phyloP scores from a whole-genome alignment of 1,284 basidiomycete genomes.

The Ceratobasidium theobromae region DNA sequence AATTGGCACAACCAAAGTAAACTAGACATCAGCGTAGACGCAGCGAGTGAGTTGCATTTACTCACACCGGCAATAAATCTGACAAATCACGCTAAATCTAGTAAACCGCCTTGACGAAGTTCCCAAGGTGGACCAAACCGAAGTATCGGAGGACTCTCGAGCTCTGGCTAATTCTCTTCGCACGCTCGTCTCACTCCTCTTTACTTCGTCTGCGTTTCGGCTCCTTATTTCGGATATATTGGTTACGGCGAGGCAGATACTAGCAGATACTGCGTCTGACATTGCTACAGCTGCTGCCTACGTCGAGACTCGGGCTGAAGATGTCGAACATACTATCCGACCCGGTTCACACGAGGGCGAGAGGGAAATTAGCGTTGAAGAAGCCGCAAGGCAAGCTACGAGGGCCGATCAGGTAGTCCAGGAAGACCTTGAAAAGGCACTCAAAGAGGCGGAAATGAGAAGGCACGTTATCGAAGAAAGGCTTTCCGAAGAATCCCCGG shows the following conservation, averaged over 20 bases:
- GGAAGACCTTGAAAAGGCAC: constrained; percentile 22
- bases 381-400: constrained; percentile 18
- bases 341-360: constrained; percentile 32
- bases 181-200: constrained; percentile 43
- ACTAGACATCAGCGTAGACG: constrained; percentile 38
- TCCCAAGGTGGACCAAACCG: constrained; percentile 39
- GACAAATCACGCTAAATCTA: background rate
- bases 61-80: background rate
- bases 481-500: constrained; percentile 39
- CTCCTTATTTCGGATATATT: constrained; percentile 48
- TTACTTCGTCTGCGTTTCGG: constrained; percentile 53
- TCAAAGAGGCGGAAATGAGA: constrained; percentile 38
- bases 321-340: constrained; percentile 38
- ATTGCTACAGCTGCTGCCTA: constrained; percentile 44
- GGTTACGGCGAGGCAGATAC: constrained; percentile 45
- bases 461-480: constrained; percentile 32
- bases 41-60: background rate
- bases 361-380: constrained; percentile 22
- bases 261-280: constrained; percentile 47
- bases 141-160: constrained; percentile 45
- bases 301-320: constrained; percentile 43
- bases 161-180: constrained; percentile 44
- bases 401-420: constrained; percentile 30
- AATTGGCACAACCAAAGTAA: constrained; percentile 29
- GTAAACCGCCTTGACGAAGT: constrained; percentile 36